phyloP scores from a whole-genome alignment of 352 stramenopile genomes.

The Globisporangium cystogenes region DNA sequence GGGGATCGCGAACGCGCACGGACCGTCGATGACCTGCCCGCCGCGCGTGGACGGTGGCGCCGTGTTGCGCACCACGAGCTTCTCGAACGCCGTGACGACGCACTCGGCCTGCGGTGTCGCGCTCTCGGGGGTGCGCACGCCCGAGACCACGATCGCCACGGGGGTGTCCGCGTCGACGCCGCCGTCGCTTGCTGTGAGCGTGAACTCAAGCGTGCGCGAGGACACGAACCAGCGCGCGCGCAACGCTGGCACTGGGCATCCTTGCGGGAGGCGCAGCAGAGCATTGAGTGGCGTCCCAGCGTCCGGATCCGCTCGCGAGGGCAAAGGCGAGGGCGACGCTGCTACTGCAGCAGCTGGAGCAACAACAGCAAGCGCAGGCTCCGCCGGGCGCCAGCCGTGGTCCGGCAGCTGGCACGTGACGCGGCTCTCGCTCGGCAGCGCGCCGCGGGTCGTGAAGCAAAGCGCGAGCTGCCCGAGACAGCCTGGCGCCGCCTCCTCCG shows the following conservation, averaged over 20 bases:
- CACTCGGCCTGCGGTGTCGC: conserved; percentile 41
- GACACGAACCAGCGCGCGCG: conserved; percentile 27
- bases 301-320: neutral
- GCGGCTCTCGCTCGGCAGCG: conserved; percentile 32
- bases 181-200: conserved; percentile 26
- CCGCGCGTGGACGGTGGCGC: conserved; percentile 48
- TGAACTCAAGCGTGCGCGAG: conserved; percentile 46
- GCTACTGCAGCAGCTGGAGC: too few relatives aligned
- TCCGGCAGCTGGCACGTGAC: conserved; percentile 49
- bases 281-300: conserved; percentile 10
- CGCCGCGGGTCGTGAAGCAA: conserved; percentile 36
- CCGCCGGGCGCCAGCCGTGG: conserved; percentile 35
- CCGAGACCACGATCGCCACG: conserved; percentile 42
- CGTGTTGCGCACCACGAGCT: conserved; percentile 42
- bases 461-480: conserved; percentile 43
- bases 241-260: conserved; percentile 15
- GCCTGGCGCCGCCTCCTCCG: conserved; percentile 39
- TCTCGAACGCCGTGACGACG: conserved; percentile 58
- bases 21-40: conserved; percentile 61
- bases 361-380: neutral
- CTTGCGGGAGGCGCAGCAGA: conserved; percentile 29
- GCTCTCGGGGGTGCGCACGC: conserved; percentile 45
- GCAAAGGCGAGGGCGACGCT: neutral
- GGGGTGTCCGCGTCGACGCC: conserved; percentile 30
- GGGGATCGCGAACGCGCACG: conserved; percentile 32